These are phyloP conservation scores for Capronia americana DNA, from an alignment of 2,329 filamentous ascomycete genomes.

Conservation along the genomic window DNA sequence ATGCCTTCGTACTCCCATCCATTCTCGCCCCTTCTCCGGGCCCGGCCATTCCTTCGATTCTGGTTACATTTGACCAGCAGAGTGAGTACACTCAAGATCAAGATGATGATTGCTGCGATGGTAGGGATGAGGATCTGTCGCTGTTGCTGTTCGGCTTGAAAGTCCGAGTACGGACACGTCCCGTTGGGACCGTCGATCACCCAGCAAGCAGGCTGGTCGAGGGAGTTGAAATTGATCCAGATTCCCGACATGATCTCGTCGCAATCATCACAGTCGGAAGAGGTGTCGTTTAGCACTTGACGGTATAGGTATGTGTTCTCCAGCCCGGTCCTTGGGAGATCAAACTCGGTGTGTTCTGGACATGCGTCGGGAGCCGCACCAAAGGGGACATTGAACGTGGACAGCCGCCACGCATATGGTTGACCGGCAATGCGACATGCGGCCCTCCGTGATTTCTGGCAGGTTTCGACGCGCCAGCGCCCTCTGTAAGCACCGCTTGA, in stretches of 20 bases:
- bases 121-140: constrained; percentile 65
- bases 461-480: constrained; percentile 66
- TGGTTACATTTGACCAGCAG: constrained; percentile 70
- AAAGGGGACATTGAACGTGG: constrained; percentile 52
- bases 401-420: constrained; percentile 67
- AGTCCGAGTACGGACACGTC: constrained; percentile 63
- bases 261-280: constrained; percentile 37
- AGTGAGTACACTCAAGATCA: constrained; percentile 65
- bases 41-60: constrained; percentile 62
- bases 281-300: constrained; percentile 45
- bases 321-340: constrained; percentile 65
- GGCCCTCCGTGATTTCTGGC: constrained; percentile 56
- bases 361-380: constrained; percentile 56
- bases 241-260: constrained; percentile 45
- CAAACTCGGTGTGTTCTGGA: constrained; percentile 57
- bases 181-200: constrained; percentile 61
- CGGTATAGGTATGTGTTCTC: constrained; percentile 66
- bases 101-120: constrained; percentile 67
- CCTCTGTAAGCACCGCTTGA: constrained; percentile 50
- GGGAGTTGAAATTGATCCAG: constrained; percentile 68
- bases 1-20: constrained; percentile 74
- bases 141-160: constrained; percentile 51
- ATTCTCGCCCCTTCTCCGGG: constrained; percentile 57
- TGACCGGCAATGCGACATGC: constrained; percentile 62
- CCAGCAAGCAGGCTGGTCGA: constrained; percentile 66